A percentile compares a stretch with the other conserved stretches of the same genome.
Conservation (phyloP, 768 basidiomycete genomes). For the Lactarius hatsudake region DNA sequence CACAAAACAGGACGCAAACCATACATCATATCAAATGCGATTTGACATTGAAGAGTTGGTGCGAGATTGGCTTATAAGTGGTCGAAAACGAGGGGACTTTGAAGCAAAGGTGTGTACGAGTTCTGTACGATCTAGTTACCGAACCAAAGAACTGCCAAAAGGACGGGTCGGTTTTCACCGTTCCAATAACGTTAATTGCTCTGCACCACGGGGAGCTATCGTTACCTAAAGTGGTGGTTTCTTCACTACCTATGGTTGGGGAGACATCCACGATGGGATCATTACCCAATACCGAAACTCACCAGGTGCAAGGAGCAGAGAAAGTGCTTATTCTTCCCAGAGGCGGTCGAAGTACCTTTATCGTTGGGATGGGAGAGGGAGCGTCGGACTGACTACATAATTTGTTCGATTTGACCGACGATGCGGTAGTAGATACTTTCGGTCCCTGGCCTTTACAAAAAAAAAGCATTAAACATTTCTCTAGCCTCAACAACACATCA, state of each 20-base stretch:
- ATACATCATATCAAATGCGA: constrained; percentile 52
- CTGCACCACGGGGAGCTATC: constrained; percentile 78
- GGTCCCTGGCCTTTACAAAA: too few relatives aligned
- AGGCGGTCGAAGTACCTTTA: constrained; percentile 77
- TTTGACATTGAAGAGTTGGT: constrained; percentile 82
- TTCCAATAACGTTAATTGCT: constrained; percentile 78
- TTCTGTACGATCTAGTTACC: neutral
- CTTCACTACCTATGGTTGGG: constrained; percentile 52
- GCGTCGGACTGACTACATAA: neutral
- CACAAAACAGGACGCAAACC: constrained; percentile 40
- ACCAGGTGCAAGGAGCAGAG: constrained; percentile 83
- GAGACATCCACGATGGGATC: constrained; percentile 53
- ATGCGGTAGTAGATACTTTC: neutral
- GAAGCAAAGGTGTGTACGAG: constrained; percentile 56
- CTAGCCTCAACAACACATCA: too few relatives aligned
- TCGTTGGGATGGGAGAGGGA: constrained; percentile 63
- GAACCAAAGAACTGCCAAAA: constrained; percentile 31
- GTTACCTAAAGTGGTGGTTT: constrained; percentile 71
- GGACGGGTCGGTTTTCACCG: constrained; percentile 59
- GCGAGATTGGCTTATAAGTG: constrained; percentile 87
- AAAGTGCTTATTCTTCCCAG: constrained; percentile 78
- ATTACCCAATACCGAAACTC: constrained; percentile 68
- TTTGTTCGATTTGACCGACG: neutral
- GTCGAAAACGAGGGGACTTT: constrained; percentile 83
- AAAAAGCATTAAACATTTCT: too few relatives aligned